Percentiles rank a stretch among this genome's conserved stretches.
Evolutionary conservation across 1,284 basidiomycete species (phyloP).

Genomic region (Trichosporon sp.): DNA sequence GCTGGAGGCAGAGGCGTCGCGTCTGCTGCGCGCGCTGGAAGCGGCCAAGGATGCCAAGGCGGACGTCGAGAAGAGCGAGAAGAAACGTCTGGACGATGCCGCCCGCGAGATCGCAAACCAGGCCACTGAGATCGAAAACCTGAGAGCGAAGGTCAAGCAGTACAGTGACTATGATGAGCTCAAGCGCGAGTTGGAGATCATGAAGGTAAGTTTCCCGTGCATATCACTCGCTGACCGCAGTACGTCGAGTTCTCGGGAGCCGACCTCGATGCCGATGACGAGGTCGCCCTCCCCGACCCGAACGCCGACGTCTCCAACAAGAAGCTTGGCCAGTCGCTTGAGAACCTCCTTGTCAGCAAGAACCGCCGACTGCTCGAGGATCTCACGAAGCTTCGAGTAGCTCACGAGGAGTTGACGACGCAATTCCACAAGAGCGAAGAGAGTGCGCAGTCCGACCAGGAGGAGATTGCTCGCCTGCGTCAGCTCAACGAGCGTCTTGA

Average conservation of each 20-base stretch:
- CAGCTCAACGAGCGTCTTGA: constrained; percentile 82
- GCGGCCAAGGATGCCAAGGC: constrained; percentile 58
- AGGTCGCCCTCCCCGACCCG: constrained; percentile 71
- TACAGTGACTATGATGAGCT: constrained; percentile 88
- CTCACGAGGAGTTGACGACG: constrained; percentile 70
- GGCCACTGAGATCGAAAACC: constrained; percentile 59
- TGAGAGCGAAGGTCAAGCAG: constrained; percentile 63
- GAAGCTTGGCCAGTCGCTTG: constrained; percentile 73
- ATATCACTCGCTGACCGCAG: constrained; percentile 50
- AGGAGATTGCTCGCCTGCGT: constrained; percentile 70
- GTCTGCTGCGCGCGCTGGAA: constrained; percentile 63
- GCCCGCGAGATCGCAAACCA: constrained; percentile 58
- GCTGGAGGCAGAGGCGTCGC: constrained; percentile 66
- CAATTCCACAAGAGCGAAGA: constrained; percentile 59
- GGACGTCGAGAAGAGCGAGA: constrained; percentile 53
- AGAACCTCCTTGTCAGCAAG: constrained; percentile 83
- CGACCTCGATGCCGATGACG: constrained; percentile 59
- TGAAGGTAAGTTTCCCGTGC: constrained; percentile 64
- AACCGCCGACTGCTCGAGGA: constrained; percentile 93
- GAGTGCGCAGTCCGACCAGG: constrained; percentile 57
- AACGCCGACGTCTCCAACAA: constrained; percentile 73
- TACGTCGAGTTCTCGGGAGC: constrained; percentile 87
- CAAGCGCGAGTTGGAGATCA: constrained; percentile 90
- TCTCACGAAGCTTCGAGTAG: constrained; percentile 78
- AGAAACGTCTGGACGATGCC: constrained; percentile 60